Base-by-base conservation (phyloP, 2,329 filamentous ascomycete genomes). In the Chrysosporium queenslandicum region DNA sequence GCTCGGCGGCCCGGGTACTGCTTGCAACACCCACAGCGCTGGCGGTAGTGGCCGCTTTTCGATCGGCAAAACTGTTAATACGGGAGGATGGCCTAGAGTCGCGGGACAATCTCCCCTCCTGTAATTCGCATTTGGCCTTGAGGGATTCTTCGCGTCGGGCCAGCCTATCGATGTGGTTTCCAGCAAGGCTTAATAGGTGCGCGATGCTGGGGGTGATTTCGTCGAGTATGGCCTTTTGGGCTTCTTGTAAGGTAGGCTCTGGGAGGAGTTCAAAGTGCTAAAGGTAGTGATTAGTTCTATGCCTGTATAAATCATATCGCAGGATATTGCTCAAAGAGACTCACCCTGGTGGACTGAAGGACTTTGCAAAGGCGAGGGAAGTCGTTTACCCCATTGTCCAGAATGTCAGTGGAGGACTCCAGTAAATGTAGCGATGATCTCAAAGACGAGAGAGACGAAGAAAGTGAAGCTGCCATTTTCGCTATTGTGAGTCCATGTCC, bases 211-310 rank as follows among this genome's bases (percentile, higher is more conserved):
- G 90, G n/a, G 85, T 83, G 60, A 95, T 92, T 66, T 94, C 89
- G 62, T 87, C 86, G 61, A 89, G 84, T 16, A 96, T 80, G 3
- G 87, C 83, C 59, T 86, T 77, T 69, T 96, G 90, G 29, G 90
- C 90, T 57, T 84, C 79, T 56, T 83, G 82, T 41, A 96, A 80
- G 48, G 86, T 86, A 11, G 85, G 81, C 66, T 94, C 87, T 14
- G 89, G 87, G 60, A 95, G 86, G 39, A 95, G 82, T 68, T 96
- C 90, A 70, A 94, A 96, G 72, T 95, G 90, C 84, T 94, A 61
- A 52, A 42, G 25, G 39, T 9, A 37, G 18, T 6, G 8, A 4
- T 23, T n/a, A 37, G 27, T 18, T 25, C 46, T 46, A 48, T 46
- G 27, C 4, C 27, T 4, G 5, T 29, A n/a, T n/a, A n/a, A n/a